These are phyloP conservation scores for Aspergillus transmontanensis DNA, from an alignment of 2,329 filamentous ascomycete species.

Conservation along the genomic window DNA sequence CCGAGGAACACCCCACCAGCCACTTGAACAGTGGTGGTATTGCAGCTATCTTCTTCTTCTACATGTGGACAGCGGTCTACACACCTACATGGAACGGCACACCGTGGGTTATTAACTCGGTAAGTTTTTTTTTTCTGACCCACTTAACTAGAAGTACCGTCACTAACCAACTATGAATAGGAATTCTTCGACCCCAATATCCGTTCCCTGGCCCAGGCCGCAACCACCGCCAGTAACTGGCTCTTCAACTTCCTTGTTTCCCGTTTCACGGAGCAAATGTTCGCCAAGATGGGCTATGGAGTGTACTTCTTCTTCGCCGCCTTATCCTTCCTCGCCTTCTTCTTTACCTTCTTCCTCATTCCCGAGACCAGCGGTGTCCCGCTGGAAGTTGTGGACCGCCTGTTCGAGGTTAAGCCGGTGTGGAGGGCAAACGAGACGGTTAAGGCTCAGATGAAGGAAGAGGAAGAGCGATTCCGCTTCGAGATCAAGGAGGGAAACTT, in stretches of 20 bases:
- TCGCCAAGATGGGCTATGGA: conserved; percentile 54
- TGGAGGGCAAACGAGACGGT: conserved; percentile 35
- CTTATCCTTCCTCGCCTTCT: conserved; percentile 59
- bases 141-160: neutral
- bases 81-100: conserved; percentile 73
- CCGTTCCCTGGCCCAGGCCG: conserved; percentile 70
- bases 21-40: conserved; percentile 34
- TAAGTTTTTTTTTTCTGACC: conserved; percentile 14
- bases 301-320: conserved; percentile 71
- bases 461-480: conserved; percentile 39
- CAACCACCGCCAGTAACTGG: conserved; percentile 51
- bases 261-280: conserved; percentile 45
- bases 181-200: conserved; percentile 74
- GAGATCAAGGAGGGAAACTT: conserved; percentile 30
- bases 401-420: conserved; percentile 54
- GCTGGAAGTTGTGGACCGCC: conserved; percentile 65
- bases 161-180: conserved; percentile 21
- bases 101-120: conserved; percentile 72
- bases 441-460: conserved; percentile 35
- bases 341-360: conserved; percentile 65
- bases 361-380: conserved; percentile 69
- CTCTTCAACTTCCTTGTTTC: conserved; percentile 40
- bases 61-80: conserved; percentile 73
- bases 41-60: conserved; percentile 65
- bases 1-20: conserved; percentile 27